A percentile compares a stretch with the other conserved stretches of the same genome.
Conservation (phyloP, 2,329 filamentous ascomycete genomes). For the Seiridium unicorne region DNA sequence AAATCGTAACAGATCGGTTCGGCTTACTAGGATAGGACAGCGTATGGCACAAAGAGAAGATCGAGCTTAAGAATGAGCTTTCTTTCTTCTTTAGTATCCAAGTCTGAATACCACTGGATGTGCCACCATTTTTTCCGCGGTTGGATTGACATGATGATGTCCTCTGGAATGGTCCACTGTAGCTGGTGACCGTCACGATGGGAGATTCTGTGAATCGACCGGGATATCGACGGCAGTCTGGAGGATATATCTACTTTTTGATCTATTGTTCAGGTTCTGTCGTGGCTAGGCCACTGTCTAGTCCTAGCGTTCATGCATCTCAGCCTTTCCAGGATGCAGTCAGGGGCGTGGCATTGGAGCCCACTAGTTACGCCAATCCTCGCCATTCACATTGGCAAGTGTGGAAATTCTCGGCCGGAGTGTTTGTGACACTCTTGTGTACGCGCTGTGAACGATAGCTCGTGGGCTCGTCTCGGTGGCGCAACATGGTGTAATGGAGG, state of each 20-base stretch:
- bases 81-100: constrained; percentile 47
- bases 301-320: too few species aligned
- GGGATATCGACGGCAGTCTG: too few species aligned
- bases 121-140: constrained; percentile 30
- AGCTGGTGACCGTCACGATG: not conserved
- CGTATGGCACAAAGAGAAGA: constrained; percentile 53
- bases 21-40: constrained; percentile 44
- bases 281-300: too few species aligned
- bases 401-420: too few species aligned
- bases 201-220: too few species aligned
- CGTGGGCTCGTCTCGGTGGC: not conserved
- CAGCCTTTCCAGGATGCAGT: too few species aligned
- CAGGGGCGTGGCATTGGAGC: too few species aligned
- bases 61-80: constrained; percentile 55
- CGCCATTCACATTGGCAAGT: too few species aligned
- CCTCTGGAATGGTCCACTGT: too few species aligned
- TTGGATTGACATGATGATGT: not conserved
- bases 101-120: constrained; percentile 45
- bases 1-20: not conserved
- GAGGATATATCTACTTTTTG: too few species aligned
- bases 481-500: constrained; percentile 6
- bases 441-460: not conserved
- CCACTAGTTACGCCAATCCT: too few species aligned
- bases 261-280: too few species aligned
- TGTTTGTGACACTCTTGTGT: not conserved